Percentiles rank a stretch among this genome's conserved stretches.
These are phyloP conservation scores for Salix purpurea DNA, from an alignment of 345 rosid genomes.

Conservation along the genomic window DNA sequence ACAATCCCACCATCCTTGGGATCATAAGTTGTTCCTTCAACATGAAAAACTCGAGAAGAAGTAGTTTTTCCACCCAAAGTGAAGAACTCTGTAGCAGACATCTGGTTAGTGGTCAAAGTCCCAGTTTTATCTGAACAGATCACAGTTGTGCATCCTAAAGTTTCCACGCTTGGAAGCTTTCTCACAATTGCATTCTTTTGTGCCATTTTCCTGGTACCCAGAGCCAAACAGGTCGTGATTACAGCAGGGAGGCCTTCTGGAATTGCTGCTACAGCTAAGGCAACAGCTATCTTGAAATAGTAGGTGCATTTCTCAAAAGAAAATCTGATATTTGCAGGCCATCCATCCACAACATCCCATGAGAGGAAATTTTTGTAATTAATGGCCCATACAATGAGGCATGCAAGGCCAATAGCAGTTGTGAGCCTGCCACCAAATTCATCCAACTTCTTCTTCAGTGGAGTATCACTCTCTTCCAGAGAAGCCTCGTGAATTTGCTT, in stretches of 20 bases:
- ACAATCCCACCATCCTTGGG: conserved; percentile 87
- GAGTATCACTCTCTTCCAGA: conserved; percentile 75
- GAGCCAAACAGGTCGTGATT: conserved; percentile 79
- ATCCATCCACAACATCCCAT: conserved; percentile 68
- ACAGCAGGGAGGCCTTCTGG: conserved; percentile 98
- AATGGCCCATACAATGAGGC: conserved; percentile 74
- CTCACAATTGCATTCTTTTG: conserved; percentile 86
- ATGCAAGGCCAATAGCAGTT: conserved; percentile 67
- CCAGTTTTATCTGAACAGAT: conserved; percentile 96
- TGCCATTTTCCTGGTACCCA: conserved; percentile 94
- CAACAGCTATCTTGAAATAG: conserved; percentile 91
- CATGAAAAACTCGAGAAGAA: conserved; percentile 48
- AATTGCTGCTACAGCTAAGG: conserved; percentile 91
- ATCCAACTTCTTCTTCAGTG: conserved; percentile 81
- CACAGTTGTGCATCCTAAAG: conserved; percentile 95
- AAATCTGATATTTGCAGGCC: conserved; percentile 63
- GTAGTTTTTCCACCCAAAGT: conserved; percentile 69
- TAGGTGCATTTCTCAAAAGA: conserved; percentile 89
- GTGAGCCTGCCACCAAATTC: conserved; percentile 80
- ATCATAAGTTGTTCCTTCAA: conserved; percentile 92
- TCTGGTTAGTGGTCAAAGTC: conserved; percentile 87
- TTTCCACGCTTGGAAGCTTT: conserved; percentile 91
- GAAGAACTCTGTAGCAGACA: conserved; percentile 80
- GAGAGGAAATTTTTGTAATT: conserved; percentile 79
- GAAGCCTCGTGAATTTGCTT: conserved; percentile 86